A percentile compares a stretch with the other conserved stretches of the same genome.
These are phyloP conservation scores for Colletotrichum endophyticum DNA, from an alignment of 2,329 filamentous ascomycete genomes.

Conservation along the genomic window DNA sequence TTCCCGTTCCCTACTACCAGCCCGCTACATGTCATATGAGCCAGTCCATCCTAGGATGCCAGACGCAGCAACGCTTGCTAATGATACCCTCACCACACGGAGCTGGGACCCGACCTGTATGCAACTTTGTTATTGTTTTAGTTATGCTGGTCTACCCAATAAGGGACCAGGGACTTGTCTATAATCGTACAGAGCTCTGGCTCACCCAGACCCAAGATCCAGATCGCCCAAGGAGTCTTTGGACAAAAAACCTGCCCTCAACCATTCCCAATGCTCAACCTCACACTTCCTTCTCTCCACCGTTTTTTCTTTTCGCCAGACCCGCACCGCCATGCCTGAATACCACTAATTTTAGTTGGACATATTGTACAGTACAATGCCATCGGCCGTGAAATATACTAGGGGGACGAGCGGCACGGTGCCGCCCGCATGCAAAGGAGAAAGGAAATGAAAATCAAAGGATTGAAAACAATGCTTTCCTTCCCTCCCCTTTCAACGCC, in stretches of 20 bases:
- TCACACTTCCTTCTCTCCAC: not conserved
- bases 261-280: not conserved
- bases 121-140: not conserved
- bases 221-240: not conserved
- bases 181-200: constrained; percentile 8
- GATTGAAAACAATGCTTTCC: constrained; percentile 10
- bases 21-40: not conserved
- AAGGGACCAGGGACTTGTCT: not conserved
- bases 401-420: not conserved
- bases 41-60: not conserved
- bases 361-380: constrained; percentile 15
- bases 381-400: constrained; percentile 5
- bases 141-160: not conserved
- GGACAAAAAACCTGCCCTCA: not conserved
- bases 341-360: constrained; percentile 7
- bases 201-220: not conserved
- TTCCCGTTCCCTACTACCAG: too few species aligned
- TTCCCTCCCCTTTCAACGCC: constrained; percentile 9
- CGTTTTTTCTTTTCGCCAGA: not conserved
- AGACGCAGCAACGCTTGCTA: not conserved
- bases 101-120: not conserved
- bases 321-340: constrained; percentile 13
- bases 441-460: not conserved
- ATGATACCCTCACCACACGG: not conserved
- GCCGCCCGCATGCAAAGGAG: constrained; percentile 10